Evolutionary conservation across 805 yeast species (phyloP), one percentile per base, ranked within the genome.

Genomic region (Saccharomycopsis sp.): DNA sequence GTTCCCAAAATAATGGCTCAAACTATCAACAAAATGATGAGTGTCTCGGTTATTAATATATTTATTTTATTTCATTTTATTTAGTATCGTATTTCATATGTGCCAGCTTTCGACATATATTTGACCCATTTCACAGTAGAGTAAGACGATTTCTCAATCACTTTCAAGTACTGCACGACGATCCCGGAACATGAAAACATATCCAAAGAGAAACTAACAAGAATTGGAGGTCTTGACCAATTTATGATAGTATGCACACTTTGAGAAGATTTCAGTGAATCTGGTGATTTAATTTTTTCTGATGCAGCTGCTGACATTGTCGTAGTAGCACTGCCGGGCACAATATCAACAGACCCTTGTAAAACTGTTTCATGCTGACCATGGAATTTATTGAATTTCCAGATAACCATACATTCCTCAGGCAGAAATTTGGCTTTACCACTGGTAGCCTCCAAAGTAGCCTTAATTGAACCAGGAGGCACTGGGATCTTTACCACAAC

Each of bases 61-160:
- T n/a, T n/a, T n/a, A n/a, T n/a, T n/a, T n/a, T n/a, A n/a, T n/a
- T 9, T 26, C 29, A 13, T 26, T 13, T 13, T 13, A 26, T 20
- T 62, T 59, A 82, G 51, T 79, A 79, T 44, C 97, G 68, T 7
- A 86, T 71, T 51, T 89, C 96, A 54, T 85, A 88, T 4, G 83
- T 74, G 0, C 95, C 96, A 0, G 90, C 79, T 49, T 72, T 75
- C 1, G 90, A 72, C 13, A 74, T 59, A 59, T 90, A 90, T 54
- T 85, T 77, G 27, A 89, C 94, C 95, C 95, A 87, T 59, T 89
- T 90, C 19, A 85, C 77, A 0, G 95, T 79, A 22, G 72, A 66
- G 63, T 86, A 85, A 44, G 75, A 75, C 55, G 63, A 55, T 60
- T 71, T 64, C 65, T 89, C 71, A 49, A 58, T 66, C 4, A 90